phyloP scores from a whole-genome alignment of 2,329 filamentous ascomycete species.

The Trichoderma arundinaceum region DNA sequence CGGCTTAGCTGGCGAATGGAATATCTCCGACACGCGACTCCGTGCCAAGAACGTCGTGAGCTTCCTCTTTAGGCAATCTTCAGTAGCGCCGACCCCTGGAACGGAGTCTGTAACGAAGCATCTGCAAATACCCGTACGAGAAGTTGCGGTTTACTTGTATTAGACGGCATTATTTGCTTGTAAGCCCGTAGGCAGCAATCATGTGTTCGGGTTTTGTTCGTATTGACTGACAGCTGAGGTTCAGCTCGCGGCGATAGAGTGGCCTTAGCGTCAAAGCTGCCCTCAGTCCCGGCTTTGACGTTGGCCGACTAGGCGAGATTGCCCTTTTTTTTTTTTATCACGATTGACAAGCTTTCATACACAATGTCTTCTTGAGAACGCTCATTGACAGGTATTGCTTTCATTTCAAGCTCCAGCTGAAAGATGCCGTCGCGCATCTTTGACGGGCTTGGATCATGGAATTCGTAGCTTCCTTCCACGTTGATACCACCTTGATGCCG shows the following conservation, averaged over 20 bases:
- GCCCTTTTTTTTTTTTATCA: no score
- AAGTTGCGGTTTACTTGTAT: neutral
- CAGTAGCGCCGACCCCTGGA: slow-evolving; percentile 7
- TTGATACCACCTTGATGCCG: neutral
- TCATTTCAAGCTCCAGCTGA: no score
- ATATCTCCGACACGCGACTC: slow-evolving; percentile 1
- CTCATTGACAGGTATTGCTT: no score
- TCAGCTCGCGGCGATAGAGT: neutral
- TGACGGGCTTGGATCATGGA: neutral
- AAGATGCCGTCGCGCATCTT: no score
- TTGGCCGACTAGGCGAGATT: neutral
- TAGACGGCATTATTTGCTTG: neutral
- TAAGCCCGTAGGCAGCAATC: neutral
- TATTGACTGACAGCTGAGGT: neutral
- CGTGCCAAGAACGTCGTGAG: slow-evolving; percentile 20
- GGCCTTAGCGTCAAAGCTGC: neutral
- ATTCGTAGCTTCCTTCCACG: neutral
- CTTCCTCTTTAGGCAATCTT: slow-evolving; percentile 20
- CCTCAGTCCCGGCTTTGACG: neutral
- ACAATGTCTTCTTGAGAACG: no score
- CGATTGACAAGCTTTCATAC: no score
- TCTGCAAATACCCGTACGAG: neutral
- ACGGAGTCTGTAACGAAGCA: neutral
- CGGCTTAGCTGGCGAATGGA: neutral
- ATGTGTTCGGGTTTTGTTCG: neutral